Evolutionary conservation across 2,329 filamentous ascomycete genomes (phyloP).

Genomic region (Phaeosphaeria sp.): DNA sequence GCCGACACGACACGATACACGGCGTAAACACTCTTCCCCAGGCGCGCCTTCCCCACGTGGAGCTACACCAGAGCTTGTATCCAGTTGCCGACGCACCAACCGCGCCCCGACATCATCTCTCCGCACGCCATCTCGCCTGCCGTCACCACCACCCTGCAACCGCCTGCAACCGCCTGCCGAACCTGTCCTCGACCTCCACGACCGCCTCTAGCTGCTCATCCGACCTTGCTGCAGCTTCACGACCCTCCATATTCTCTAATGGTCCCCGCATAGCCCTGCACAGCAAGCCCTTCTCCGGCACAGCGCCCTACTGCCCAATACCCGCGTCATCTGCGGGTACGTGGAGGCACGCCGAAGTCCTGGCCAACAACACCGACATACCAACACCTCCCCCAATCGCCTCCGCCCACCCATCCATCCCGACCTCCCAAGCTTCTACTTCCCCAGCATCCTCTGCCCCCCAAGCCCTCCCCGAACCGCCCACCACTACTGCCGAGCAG

Average conservation of each 20-base stretch:
- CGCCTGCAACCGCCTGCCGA: conserved; percentile 3
- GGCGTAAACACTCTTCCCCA: background rate
- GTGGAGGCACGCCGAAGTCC: conserved; percentile 58
- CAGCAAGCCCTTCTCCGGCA: conserved; percentile 23
- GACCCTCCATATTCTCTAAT: conserved; percentile 14
- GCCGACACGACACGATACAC: background rate
- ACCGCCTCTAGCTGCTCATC: conserved; percentile 1
- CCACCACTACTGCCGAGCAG: conserved; percentile 19
- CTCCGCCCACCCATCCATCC: conserved; percentile 70
- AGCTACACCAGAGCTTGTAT: conserved; percentile 7
- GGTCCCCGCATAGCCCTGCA: conserved; percentile 19
- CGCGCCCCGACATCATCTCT: conserved; percentile 16
- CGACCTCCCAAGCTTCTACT: conserved; percentile 60
- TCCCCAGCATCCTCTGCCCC: conserved; percentile 46
- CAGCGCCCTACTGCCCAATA: conserved; percentile 27
- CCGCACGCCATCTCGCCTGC: conserved; percentile 26
- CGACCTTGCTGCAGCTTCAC: conserved; percentile 9
- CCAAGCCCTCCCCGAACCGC: conserved; percentile 24
- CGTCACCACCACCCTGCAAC: conserved; percentile 19
- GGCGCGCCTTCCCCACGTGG: background rate
- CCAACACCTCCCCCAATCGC: conserved; percentile 63
- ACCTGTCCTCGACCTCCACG: conserved; percentile 3
- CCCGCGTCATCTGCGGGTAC: conserved; percentile 43
- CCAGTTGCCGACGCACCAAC: conserved; percentile 2
- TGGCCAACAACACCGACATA: conserved; percentile 71